Conservation (phyloP, 169 alveolate species). For the Eimeria brunetti region DNA sequence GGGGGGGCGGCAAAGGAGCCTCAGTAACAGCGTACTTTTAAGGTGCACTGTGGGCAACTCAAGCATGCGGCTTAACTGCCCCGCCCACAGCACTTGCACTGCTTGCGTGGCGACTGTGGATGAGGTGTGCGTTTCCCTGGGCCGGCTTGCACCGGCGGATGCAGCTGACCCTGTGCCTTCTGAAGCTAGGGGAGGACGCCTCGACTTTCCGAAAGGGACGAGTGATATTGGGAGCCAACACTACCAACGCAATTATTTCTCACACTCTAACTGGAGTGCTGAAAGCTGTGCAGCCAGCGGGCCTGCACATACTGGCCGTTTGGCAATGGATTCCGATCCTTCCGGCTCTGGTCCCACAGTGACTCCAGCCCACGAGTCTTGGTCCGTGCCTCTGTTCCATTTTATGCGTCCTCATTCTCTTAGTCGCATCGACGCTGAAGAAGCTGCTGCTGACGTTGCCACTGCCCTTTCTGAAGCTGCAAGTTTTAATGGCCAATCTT, state of each 20-base stretch:
- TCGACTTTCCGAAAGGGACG: background rate
- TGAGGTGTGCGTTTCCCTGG: slow-evolving; percentile 4
- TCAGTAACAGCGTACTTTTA: background rate
- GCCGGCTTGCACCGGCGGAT: background rate
- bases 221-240: background rate
- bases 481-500: background rate
- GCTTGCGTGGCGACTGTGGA: slow-evolving; percentile 37
- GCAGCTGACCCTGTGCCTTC: background rate
- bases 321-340: background rate
- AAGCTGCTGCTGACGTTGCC: slow-evolving; percentile 50
- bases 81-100: slow-evolving; percentile 6
- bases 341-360: background rate
- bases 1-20: background rate
- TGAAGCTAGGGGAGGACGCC: background rate
- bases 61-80: slow-evolving; percentile 12
- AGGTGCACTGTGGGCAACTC: slow-evolving; percentile 16
- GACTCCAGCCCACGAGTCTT: background rate
- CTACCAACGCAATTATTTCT: background rate
- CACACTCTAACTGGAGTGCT: background rate
- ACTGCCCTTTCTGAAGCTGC: slow-evolving; percentile 37
- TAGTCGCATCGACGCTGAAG: background rate
- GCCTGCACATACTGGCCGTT: background rate
- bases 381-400: slow-evolving; percentile 6
- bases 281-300: background rate
- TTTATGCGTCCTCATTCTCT: background rate